Base-by-base conservation (phyloP, 345 rosid species). In the Raphanus sativus region DNA sequence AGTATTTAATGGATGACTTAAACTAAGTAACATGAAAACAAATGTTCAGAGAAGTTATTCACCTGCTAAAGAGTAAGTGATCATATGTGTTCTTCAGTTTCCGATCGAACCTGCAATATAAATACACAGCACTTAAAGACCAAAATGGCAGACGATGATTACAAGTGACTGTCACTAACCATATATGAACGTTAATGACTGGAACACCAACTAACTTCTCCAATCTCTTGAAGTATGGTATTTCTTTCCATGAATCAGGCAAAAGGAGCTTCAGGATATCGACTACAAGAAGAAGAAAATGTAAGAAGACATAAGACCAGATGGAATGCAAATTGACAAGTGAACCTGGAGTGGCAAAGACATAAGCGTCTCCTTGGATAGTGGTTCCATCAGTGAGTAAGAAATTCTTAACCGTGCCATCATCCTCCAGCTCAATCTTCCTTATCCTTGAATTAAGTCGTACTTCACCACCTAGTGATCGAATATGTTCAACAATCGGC, bases 21-120 rank as follows among this genome's bases (percentile, higher is more conserved):
- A 40, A 40, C 48, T 40, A 40, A 40, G 21, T 21, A 21, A 21
- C 2, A 36, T 8, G 12, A 36, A 36, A 2, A 40, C 13, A 40
- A 40, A 40, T 40, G 48, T 40, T 40, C n/a, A 10, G 48, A 40
- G 48, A 40, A 40, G 5, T 11, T 40, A 40, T 40, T 3, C 42
- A 94, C 98, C 98, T 94, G 98, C 98, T 94, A 75, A 92, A 94
- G 70, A 94, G 98, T 69, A 94, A 82, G 77, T 92, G 92, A 83
- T 94, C 97, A 74, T 89, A 90, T 48, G 97, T 83, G 81, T 94
- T 94, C 84, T 86, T 85, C 70, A 94, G 83, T 81, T 94, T 94
- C 81, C 96, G 81, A 85, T 92, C 98, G 77, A 94, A 92, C 98
- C 98, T 94, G 92, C 71, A 26, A 84, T 63, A 82, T 40, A 40